Base-by-base conservation (phyloP, 2,329 filamentous ascomycete species). In the Amauroascus verrucosus region DNA sequence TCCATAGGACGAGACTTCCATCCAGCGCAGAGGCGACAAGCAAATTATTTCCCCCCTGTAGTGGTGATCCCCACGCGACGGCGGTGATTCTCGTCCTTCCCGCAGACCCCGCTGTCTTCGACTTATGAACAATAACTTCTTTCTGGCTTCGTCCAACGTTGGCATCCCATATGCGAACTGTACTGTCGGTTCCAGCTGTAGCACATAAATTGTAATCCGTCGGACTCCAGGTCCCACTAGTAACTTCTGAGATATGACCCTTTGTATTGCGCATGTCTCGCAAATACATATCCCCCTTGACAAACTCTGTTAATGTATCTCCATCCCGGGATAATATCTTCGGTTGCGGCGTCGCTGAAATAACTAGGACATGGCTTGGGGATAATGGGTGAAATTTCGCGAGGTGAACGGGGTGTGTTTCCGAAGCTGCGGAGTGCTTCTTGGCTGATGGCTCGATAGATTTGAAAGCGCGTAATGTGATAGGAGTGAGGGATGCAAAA, bases 261-360 rank as follows among this genome's bases (percentile, higher is more conserved):
- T 96, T 97, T 3, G 93, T 98, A 67, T 97, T 90, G 70, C 96
- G 82, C 85, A 97, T 94, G 67, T 98, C 93, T 52, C 91, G 81
- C 60, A 98, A 73, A 64, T 98, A 98, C 90, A 97, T 97, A 67
- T 98, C 93, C 44, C 93, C 93, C 71, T 98, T 98, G 61, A 89
- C 85, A 60, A 95, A 97, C 64, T 96, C 89, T 1, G 85, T 84
- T 47, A 94, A 63, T 6, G 86, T 77, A 43, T 94, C 88, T 37
- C 93, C 93, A 72, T 98, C 91, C 63, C 93, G 83, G 62, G 82
- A 87, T 67, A 97, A 77, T 22, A 98, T 83, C 67, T 89, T 90
- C 11, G 91, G 88, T 67, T 97, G 91, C 1, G 91, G 84, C 38
- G 91, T 87, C 6, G 91, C 89, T 6, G 89, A 86, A 43, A 97